Evolutionary conservation across 306 rosid species (phyloP).

Genomic region (Oemleria cerasiformis): DNA sequence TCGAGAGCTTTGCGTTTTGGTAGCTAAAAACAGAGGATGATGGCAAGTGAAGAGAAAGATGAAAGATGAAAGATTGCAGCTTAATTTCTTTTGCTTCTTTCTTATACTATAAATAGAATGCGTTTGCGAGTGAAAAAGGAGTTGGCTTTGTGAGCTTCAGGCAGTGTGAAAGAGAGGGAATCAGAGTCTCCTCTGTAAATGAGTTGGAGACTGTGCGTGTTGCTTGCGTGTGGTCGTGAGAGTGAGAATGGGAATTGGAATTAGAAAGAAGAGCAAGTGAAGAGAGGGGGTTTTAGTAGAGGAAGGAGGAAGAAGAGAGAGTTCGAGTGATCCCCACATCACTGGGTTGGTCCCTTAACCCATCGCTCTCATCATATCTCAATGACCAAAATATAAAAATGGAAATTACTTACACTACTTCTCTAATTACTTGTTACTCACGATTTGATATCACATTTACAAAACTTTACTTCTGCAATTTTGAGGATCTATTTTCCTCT

Average conservation of each 20-base stretch:
- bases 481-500: no score
- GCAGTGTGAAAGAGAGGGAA: not conserved
- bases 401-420: no score
- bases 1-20: not conserved
- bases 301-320: conserved; percentile 4
- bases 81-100: not conserved
- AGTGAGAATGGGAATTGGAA: not conserved
- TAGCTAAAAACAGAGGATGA: no score
- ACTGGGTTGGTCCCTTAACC: not conserved
- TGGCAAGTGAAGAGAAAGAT: not conserved
- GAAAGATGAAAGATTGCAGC: not conserved
- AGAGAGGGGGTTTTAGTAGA: conserved; percentile 27
- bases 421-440: no score
- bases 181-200: not conserved
- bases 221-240: conserved; percentile 3
- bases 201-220: conserved; percentile 6
- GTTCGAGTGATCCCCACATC: not conserved
- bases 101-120: not conserved
- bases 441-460: no score
- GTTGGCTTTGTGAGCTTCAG: not conserved
- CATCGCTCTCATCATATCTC: not conserved
- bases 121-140: not conserved
- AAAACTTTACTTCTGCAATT: no score
- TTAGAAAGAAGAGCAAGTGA: not conserved
- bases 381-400: not conserved